A percentile compares a stretch with the other conserved stretches of the same genome.
These are phyloP conservation scores for Epichloe gansuensis DNA, from an alignment of 2,329 filamentous ascomycete genomes.

Conservation along the genomic window DNA sequence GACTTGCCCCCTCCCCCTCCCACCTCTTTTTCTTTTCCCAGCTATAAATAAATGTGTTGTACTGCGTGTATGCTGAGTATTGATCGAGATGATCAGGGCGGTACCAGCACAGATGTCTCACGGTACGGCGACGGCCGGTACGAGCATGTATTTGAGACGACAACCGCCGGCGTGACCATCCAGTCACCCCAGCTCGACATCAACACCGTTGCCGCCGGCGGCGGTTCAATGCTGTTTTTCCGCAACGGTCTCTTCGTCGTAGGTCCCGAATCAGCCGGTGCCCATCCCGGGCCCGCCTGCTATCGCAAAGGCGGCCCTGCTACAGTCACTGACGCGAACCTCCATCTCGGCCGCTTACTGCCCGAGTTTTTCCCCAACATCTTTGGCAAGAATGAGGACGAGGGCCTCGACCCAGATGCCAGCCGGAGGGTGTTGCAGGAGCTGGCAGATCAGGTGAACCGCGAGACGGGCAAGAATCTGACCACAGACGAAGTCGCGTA, in stretches of 20 bases:
- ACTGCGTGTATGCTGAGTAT: no score
- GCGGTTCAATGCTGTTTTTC: slow-evolving; percentile 59
- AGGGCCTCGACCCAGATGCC: slow-evolving; percentile 27
- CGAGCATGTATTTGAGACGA: slow-evolving; percentile 53
- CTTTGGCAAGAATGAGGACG: slow-evolving; percentile 13
- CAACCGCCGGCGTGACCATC: slow-evolving; percentile 66
- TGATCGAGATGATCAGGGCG: slow-evolving; percentile 20
- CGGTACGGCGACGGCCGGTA: slow-evolving; percentile 40
- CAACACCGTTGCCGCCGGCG: slow-evolving; percentile 68
- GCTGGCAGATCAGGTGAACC: slow-evolving; percentile 30
- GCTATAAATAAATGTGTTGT: not conserved
- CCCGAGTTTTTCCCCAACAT: slow-evolving; percentile 62
- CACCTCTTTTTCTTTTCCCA: not conserved
- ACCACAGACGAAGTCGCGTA: slow-evolving; percentile 24
- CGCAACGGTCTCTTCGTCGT: slow-evolving; percentile 62
- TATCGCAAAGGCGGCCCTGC: slow-evolving; percentile 62
- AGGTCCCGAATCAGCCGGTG: slow-evolving; percentile 58
- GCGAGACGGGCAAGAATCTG: slow-evolving; percentile 13
- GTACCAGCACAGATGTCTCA: slow-evolving; percentile 66
- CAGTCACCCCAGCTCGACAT: slow-evolving; percentile 73
- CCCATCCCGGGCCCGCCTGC: slow-evolving; percentile 59
- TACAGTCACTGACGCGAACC: slow-evolving; percentile 61
- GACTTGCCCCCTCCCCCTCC: not conserved
- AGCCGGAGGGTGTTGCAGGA: slow-evolving; percentile 27
- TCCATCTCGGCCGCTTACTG: slow-evolving; percentile 48